These are phyloP conservation scores for Cordyceps javanica DNA, from an alignment of 2,329 filamentous ascomycete genomes.

Conservation along the genomic window DNA sequence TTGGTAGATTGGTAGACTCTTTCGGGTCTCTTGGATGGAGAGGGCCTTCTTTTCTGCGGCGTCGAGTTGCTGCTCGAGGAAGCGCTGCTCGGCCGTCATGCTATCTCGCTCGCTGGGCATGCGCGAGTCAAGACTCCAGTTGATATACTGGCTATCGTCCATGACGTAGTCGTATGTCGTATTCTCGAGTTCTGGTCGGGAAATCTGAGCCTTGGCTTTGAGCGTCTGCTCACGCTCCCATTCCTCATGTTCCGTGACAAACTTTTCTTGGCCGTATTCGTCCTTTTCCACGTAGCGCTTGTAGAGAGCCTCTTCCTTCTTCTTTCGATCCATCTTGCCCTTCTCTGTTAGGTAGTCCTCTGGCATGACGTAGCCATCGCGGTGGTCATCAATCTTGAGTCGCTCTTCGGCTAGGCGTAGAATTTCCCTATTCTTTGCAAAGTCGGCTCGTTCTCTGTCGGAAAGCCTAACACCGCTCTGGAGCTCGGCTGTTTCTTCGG, in stretches of 20 bases:
- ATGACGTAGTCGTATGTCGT: conserved; percentile 91
- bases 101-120: conserved; percentile 65
- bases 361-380: conserved; percentile 86
- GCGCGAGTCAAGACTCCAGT: conserved; percentile 71
- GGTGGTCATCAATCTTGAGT: conserved; percentile 80
- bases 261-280: conserved; percentile 80
- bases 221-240: conserved; percentile 89
- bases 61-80: conserved; percentile 74
- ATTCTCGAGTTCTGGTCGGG: conserved; percentile 65
- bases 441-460: conserved; percentile 76
- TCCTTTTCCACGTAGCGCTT: conserved; percentile 84
- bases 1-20: conserved; percentile 82
- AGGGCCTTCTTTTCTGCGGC: conserved; percentile 83
- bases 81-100: conserved; percentile 71
- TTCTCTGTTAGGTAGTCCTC: conserved; percentile 95
- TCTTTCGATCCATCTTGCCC: conserved; percentile 78
- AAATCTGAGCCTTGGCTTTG: conserved; percentile 83
- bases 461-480: conserved; percentile 69
- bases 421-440: conserved; percentile 80
- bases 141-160: conserved; percentile 81
- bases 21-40: conserved; percentile 85
- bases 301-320: conserved; percentile 85
- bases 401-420: conserved; percentile 78
- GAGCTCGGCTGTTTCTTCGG: conserved; percentile 78
- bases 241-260: conserved; percentile 88